Evolutionary conservation across 805 yeast genomes (phyloP).

Genomic region (Cyberlindnera euphorbiae): DNA sequence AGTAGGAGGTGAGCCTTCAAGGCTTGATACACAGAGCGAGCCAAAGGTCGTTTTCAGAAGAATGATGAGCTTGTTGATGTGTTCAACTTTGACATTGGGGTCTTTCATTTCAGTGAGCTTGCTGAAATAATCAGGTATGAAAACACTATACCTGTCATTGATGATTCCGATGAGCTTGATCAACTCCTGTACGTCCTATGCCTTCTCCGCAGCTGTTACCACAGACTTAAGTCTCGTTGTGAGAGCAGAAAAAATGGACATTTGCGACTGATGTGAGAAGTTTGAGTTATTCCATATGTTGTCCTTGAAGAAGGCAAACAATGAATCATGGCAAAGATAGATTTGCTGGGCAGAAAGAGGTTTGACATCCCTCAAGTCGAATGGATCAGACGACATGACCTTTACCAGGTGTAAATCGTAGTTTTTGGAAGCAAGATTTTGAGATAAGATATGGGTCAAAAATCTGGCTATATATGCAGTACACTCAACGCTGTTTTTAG

Average conservation of each 20-base stretch:
- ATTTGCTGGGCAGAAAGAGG: slow-evolving; percentile 5
- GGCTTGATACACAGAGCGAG: slow-evolving; percentile 2
- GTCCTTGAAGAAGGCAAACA: slow-evolving; percentile 1
- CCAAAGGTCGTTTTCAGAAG: slow-evolving; percentile 20
- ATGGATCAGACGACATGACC: slow-evolving; percentile 10
- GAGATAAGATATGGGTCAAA: slow-evolving; percentile 3
- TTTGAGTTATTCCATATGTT: slow-evolving; percentile 3
- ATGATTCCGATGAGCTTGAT: not conserved
- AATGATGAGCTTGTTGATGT: slow-evolving; percentile 14
- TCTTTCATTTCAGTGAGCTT: not conserved
- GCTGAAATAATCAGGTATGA: slow-evolving; percentile 6
- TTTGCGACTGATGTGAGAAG: slow-evolving; percentile 1
- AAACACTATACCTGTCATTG: slow-evolving; percentile 3
- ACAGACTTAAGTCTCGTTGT: slow-evolving; percentile 9
- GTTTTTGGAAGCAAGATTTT: not conserved
- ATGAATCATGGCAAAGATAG: slow-evolving; percentile 1
- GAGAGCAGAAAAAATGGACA: slow-evolving; percentile 4
- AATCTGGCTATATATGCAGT: not conserved
- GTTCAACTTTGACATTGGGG: slow-evolving; percentile 8
- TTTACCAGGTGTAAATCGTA: slow-evolving; percentile 2
- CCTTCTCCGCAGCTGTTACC: no score
- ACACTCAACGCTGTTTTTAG: not conserved
- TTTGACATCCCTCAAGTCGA: slow-evolving; percentile 12
- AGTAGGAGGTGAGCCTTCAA: slow-evolving; percentile 1
- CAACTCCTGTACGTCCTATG: no score